Base-by-base conservation (phyloP, 495 filamentous ascomycete species). In the Pseudevernia furfuracea region DNA sequence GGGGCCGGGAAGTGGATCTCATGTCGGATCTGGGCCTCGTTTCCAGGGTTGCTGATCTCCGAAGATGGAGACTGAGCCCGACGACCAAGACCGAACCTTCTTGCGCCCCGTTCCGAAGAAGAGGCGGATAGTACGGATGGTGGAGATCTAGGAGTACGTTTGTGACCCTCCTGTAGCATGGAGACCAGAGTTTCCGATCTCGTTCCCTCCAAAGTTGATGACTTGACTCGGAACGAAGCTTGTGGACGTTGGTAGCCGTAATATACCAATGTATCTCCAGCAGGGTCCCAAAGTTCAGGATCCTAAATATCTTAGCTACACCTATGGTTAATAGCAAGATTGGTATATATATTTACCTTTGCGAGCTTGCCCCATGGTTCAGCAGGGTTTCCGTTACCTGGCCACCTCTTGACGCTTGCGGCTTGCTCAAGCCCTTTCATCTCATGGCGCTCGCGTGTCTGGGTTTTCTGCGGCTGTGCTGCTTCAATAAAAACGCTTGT, bases 181-280 rank as follows among this genome's bases (percentile, higher is more conserved):
- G 30, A 46, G 28, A n/a, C 4, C n/a, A 61, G 41, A 17, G 7
- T 28, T 23, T 79, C 62, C 75, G 81, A 25, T 74, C 78, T 39
- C 70, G 66, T 60, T 21, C 48, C 65, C 38, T 64, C 46, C 30
- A 87, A 74, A 32, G 82, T 74, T 58, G 82, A 79, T 37, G 84
- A 84, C 1, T 79, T 80, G 36, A 87, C 66, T 58, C 81, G 75
- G 64, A 87, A 84, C 19, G 83, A 85, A 7, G 85, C 80, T 46
- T 77, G 77, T 2, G 79, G 79, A 15, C 79, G 55, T 37, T 68
- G 67, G 59, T 68, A 68, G 38, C 78, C 77, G 53, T 86, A 78
- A 67, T 80, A 87, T 19, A 87, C 78, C 15, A 86, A 71, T 10
- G 85, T 85, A 67, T 87, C 84, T 41, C 84, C 85, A 59, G 83